These are phyloP conservation scores for Paraglomus occultum DNA, from an alignment of 192 early-diverging fungal genomes.

Conservation along the genomic window DNA sequence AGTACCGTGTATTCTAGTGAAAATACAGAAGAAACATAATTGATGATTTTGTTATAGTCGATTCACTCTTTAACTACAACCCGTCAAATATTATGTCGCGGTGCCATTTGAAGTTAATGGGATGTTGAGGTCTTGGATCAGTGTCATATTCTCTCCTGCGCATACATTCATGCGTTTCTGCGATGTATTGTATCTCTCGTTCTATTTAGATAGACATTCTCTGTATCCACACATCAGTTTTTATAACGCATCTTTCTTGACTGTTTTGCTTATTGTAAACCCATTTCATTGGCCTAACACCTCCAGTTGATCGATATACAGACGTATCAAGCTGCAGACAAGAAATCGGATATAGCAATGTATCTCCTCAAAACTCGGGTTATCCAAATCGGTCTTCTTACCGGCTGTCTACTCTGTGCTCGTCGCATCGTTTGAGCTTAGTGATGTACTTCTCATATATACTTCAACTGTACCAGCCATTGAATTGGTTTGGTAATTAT, in stretches of 20 bases:
- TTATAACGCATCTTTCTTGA: neutral
- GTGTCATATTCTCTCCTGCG: too few species aligned
- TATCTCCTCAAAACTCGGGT: constrained; percentile 79
- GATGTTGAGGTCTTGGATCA: neutral
- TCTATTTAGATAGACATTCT: neutral
- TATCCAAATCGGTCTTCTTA: constrained; percentile 74
- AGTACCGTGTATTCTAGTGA: constrained; percentile 33
- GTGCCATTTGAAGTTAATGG: constrained; percentile 28
- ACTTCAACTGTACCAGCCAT: constrained; percentile 92
- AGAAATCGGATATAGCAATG: constrained; percentile 64
- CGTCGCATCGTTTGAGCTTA: constrained; percentile 70
- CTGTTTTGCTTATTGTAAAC: constrained; percentile 47
- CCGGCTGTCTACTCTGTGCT: constrained; percentile 75
- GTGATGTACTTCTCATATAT: constrained; percentile 96
- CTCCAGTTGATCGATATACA: constrained; percentile 65
- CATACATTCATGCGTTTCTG: neutral
- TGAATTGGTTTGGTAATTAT: constrained; percentile 96
- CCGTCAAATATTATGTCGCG: constrained; percentile 74
- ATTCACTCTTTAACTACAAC: constrained; percentile 95
- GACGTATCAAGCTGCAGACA: constrained; percentile 81
- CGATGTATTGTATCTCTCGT: neutral
- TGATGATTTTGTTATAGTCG: constrained; percentile 64
- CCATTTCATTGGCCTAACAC: constrained; percentile 39
- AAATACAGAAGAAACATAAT: constrained; percentile 81
- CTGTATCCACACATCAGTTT: neutral